These are phyloP conservation scores for Cutaneotrichosporon curvatum DNA, from an alignment of 1,284 basidiomycete genomes.

Conservation along the genomic window DNA sequence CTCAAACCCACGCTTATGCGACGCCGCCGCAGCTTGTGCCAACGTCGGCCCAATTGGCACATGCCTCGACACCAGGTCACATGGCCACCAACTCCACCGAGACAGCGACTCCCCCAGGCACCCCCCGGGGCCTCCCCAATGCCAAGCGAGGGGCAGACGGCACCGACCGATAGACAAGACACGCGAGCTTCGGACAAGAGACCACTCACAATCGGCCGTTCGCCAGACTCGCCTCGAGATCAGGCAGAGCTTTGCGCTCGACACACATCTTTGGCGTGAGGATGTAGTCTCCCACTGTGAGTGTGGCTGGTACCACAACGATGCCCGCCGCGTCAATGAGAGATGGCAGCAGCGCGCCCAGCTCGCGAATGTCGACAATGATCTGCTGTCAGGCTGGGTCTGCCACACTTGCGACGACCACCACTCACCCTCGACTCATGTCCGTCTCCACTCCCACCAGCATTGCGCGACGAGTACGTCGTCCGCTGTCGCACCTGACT, in stretches of 20 bases:
- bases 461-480: conserved; percentile 72
- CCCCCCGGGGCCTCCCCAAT: too few relatives aligned
- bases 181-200: too few relatives aligned
- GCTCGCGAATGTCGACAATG: conserved; percentile 94
- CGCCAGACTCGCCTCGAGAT: conserved; percentile 85
- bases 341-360: conserved; percentile 85
- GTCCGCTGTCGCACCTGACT: conserved; percentile 67
- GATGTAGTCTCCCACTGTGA: conserved; percentile 95
- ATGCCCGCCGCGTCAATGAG: conserved; percentile 77
- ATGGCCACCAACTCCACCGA: too few relatives aligned
- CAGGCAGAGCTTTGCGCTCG: conserved; percentile 88
- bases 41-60: too few relatives aligned
- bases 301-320: conserved; percentile 76
- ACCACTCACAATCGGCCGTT: conserved; percentile 80
- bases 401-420: too few relatives aligned
- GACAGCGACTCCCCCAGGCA: too few relatives aligned
- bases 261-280: conserved; percentile 92
- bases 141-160: too few relatives aligned
- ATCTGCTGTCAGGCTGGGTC: conserved; percentile 53
- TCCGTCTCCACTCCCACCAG: conserved; percentile 67
- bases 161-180: too few relatives aligned
- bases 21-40: too few relatives aligned
- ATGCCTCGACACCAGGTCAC: too few relatives aligned
- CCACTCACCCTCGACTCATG: conserved; percentile 59
- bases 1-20: too few relatives aligned